These are phyloP conservation scores for Chalaropsis thielavioides DNA, from an alignment of 2,329 filamentous ascomycete genomes.

Conservation along the genomic window DNA sequence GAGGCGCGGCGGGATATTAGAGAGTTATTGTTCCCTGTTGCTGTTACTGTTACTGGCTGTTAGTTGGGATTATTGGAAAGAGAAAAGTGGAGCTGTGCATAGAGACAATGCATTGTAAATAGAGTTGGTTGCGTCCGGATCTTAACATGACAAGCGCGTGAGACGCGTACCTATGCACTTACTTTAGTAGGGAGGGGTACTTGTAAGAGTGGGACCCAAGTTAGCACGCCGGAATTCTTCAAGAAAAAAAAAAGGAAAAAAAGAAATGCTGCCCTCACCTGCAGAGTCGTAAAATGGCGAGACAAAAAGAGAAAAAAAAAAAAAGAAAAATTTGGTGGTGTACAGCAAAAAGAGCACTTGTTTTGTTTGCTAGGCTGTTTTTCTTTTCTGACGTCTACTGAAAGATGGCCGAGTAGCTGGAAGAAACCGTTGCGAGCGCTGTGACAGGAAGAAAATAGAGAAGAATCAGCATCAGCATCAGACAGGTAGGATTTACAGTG, in stretches of 20 bases:
- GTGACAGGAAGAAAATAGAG: not conserved
- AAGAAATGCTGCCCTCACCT: no score
- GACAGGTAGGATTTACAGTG: not conserved
- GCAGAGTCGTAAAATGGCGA: not conserved
- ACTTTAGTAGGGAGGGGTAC: conserved; percentile 6
- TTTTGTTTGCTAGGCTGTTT: no score
- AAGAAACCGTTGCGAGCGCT: not conserved
- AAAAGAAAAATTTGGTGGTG: no score
- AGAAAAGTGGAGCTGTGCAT: not conserved
- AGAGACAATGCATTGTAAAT: not conserved
- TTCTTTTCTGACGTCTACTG: no score
- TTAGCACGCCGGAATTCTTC: not conserved
- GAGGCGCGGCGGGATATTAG: not conserved
- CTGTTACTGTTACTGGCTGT: not conserved
- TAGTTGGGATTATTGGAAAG: not conserved
- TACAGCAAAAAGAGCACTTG: no score
- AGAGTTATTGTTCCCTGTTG: not conserved
- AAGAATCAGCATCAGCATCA: not conserved
- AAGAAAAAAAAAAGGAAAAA: not conserved
- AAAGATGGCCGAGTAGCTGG: no score
- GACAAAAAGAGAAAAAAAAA: not conserved
- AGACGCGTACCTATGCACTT: not conserved
- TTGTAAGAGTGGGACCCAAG: conserved; percentile 1
- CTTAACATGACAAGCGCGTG: not conserved
- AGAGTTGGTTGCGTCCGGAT: no score